phyloP scores from a whole-genome alignment of 768 basidiomycete genomes.

The Baorangia bicolor region DNA sequence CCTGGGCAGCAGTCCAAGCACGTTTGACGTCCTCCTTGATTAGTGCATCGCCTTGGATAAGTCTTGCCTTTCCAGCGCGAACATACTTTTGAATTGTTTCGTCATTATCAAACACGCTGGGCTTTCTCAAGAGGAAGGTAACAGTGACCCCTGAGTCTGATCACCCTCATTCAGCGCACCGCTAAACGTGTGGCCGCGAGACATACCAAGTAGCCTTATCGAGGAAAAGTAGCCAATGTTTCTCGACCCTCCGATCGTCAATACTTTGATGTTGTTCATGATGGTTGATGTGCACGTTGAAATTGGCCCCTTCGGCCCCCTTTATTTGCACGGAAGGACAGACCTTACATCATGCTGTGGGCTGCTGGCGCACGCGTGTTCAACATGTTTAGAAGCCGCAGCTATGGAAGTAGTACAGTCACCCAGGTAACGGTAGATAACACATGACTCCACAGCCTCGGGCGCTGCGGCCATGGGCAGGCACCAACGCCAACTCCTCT shows the following conservation, averaged over 20 bases:
- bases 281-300: neutral
- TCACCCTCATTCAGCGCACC: neutral
- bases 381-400: neutral
- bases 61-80: constrained; percentile 47
- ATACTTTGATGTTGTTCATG: constrained; percentile 30
- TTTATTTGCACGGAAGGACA: constrained; percentile 8
- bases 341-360: constrained; percentile 1
- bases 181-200: neutral
- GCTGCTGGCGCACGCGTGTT: neutral
- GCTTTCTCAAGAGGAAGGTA: constrained; percentile 59
- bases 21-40: constrained; percentile 47
- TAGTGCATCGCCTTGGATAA: constrained; percentile 63
- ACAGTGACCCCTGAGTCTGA: constrained; percentile 58
- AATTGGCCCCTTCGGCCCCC: neutral
- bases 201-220: constrained; percentile 47
- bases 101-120: constrained; percentile 53
- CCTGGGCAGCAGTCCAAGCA: constrained; percentile 47
- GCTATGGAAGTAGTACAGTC: too few relatives aligned
- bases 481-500: neutral
- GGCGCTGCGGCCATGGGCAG: neutral
- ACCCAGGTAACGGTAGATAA: neutral
- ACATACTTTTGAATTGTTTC: constrained; percentile 51
- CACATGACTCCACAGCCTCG: neutral
- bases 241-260: constrained; percentile 52
- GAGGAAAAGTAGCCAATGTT: constrained; percentile 55